Evolutionary conservation across 2,329 filamentous ascomycete species (phyloP), one percentile per base, ranked within the genome.

Genomic region (Teratosphaeria gauchensis): DNA sequence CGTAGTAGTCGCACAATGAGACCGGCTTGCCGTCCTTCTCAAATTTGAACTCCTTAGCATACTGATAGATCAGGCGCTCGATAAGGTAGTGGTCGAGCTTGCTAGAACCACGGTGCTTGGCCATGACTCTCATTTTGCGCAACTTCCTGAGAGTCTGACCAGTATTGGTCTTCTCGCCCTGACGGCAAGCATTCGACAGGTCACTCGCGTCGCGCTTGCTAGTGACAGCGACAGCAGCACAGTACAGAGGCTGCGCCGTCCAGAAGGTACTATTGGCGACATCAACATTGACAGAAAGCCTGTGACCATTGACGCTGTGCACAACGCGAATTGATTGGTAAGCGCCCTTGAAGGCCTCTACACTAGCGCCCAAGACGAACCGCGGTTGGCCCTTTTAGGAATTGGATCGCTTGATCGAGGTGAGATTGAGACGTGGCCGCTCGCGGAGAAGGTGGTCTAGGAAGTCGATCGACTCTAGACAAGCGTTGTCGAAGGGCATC

Each of bases 231-330:
- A 72, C 61, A 51, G 72, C 73, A 56, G 72, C 67, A 21, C 69
- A 64, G 16, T 67, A 64, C 14, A 79, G 60, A 48, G 74, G 71
- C 32, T 73, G 70, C 1, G 72, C 60, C 42, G 77, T 80, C 87
- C 89, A 97, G 76, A 99, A 99, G 12, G 88, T 89, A 0, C 90
- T 89, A 69, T 97, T 96, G 58, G 92, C 87, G 32, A 96, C 88
- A 68, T 99, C 92, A 11, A 95, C 84, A 66, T 96, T 97, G 70
- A 99, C 77, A 0, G 88, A 84, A 4, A 97, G 79, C 21, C 57
- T 62, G 24, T 58, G 61, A 33, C 82, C 80, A 1, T 77, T 74
- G 33, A 70, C 63, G 71, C 76, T 60, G 68, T 89, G 80, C 53
- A 86, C 87, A 24, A 92, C 81, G 51, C 91, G 84, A 56, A 96